These are phyloP conservation scores for Athelia psychrophila DNA, from an alignment of 1,284 basidiomycete genomes.

Conservation along the genomic window DNA sequence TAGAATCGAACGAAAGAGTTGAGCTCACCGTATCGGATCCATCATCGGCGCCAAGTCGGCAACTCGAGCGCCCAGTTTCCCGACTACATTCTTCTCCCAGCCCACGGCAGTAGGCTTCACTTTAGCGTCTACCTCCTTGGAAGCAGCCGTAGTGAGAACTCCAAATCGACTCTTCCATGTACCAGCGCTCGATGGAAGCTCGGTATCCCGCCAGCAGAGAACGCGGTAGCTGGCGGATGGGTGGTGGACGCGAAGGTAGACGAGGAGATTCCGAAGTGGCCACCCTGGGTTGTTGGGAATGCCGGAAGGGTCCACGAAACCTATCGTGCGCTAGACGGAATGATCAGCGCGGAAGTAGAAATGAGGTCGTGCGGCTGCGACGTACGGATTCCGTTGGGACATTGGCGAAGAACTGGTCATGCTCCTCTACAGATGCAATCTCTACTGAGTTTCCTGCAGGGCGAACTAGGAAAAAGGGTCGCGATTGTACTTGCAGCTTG, in stretches of 20 bases:
- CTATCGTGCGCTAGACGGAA: slow-evolving; percentile 53
- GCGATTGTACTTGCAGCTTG: slow-evolving; percentile 38
- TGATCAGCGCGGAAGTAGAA: slow-evolving; percentile 3
- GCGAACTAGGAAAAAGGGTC: slow-evolving; percentile 62
- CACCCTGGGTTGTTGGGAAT: slow-evolving; percentile 82
- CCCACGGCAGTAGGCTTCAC: slow-evolving; percentile 71
- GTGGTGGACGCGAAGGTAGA: slow-evolving; percentile 67
- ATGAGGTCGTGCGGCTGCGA: slow-evolving; percentile 2
- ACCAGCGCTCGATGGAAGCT: slow-evolving; percentile 36
- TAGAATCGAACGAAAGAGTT: neutral
- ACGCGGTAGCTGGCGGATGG: slow-evolving; percentile 52
- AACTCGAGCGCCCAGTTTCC: slow-evolving; percentile 82
- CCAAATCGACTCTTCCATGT: slow-evolving; percentile 66
- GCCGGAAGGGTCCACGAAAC: slow-evolving; percentile 88
- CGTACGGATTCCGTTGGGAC: slow-evolving; percentile 37
- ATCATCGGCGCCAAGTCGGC: slow-evolving; percentile 95
- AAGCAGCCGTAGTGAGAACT: slow-evolving; percentile 35
- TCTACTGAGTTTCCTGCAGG: slow-evolving; percentile 27
- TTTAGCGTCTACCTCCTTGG: slow-evolving; percentile 8
- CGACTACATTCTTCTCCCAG: slow-evolving; percentile 89
- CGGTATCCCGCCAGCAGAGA: slow-evolving; percentile 73
- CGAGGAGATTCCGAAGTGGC: slow-evolving; percentile 91
- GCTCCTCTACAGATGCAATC: slow-evolving; percentile 55
- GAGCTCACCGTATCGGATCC: slow-evolving; percentile 75
- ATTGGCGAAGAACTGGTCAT: slow-evolving; percentile 49